Conservation (phyloP, 441 rosid genomes). For the Geranium incanum region DNA sequence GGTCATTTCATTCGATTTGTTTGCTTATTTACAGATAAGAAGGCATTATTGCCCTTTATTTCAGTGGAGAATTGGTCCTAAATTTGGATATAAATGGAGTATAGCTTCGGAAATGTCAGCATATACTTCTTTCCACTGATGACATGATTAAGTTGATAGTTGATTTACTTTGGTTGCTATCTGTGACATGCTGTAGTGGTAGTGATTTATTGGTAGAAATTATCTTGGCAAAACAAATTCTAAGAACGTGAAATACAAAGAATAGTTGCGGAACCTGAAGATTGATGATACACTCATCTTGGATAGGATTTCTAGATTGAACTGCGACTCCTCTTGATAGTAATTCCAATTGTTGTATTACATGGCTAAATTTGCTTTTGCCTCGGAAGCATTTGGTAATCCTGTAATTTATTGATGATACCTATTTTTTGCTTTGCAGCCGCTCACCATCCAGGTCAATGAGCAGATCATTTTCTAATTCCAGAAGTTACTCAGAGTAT, state of each 20-base stretch:
- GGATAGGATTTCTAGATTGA: conserved; percentile 22
- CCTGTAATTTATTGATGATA: conserved; percentile 12
- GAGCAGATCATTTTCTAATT: conserved; percentile 53
- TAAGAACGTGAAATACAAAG: neutral
- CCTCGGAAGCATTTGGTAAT: neutral
- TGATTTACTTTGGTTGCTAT: neutral
- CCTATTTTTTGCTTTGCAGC: conserved; percentile 32
- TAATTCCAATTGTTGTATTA: conserved; percentile 16
- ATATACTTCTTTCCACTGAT: neutral
- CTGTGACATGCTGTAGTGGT: neutral
- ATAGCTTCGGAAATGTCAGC: neutral
- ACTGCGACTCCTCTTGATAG: conserved; percentile 25
- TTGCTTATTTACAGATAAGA: neutral
- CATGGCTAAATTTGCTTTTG: neutral
- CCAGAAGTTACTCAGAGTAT: conserved; percentile 59
- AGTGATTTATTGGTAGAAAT: neutral
- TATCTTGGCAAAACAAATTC: neutral
- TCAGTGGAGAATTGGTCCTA: neutral
- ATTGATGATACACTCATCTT: conserved; percentile 35
- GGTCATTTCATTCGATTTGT: neutral
- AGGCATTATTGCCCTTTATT: neutral
- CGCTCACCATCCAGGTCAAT: conserved; percentile 44
- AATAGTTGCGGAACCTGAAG: conserved; percentile 11
- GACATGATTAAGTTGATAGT: neutral
- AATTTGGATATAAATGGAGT: neutral